Evolutionary conservation across 345 rosid species (phyloP).

Genomic region (Eucalyptus victrix): DNA sequence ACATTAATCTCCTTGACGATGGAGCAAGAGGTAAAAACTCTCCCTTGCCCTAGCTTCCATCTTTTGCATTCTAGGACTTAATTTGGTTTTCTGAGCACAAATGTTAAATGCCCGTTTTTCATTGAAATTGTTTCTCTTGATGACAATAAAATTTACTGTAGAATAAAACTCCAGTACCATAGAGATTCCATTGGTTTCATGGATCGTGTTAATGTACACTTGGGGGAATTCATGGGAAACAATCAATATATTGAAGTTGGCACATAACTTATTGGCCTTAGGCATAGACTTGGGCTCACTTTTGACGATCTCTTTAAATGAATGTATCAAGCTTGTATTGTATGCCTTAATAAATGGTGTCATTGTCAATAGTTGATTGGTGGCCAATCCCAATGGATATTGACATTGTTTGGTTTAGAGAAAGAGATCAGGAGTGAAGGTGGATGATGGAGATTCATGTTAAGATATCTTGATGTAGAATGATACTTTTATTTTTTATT

Average conservation of each 20-base stretch:
- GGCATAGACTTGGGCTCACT: too few species aligned
- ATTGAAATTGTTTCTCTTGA: not conserved
- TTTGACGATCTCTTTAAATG: not conserved
- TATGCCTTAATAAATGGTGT: not conserved
- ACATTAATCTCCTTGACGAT: not conserved
- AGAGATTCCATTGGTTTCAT: not conserved
- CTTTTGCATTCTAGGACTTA: not conserved
- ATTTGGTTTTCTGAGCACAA: not conserved
- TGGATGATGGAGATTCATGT: not conserved
- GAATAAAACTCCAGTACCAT: not conserved
- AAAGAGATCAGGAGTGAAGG: not conserved
- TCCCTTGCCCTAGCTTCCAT: not conserved
- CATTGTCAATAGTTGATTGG: not conserved
- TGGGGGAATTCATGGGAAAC: not conserved
- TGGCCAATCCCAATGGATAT: not conserved
- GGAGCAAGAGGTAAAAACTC: not conserved
- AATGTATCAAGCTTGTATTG: not conserved
- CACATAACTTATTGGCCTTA: too few species aligned
- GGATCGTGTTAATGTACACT: not conserved
- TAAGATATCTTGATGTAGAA: not conserved
- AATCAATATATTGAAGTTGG: not conserved
- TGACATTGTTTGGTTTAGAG: not conserved
- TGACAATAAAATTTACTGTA: not conserved
- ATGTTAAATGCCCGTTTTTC: not conserved
- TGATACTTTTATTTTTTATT: not conserved